Base-by-base conservation (phyloP, 1,139 yeast species). In the Trichomonascaceae sp. region DNA sequence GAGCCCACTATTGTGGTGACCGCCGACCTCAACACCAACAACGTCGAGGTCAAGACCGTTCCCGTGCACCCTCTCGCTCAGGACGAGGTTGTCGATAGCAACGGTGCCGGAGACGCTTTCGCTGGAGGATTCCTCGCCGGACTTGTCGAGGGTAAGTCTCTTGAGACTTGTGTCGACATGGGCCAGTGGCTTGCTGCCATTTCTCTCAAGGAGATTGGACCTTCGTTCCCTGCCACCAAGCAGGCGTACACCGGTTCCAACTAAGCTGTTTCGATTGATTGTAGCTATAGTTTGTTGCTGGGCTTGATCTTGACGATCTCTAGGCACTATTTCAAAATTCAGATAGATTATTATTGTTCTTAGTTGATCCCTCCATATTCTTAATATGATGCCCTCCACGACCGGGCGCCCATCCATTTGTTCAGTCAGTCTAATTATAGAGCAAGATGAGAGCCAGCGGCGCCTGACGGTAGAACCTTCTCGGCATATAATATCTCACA, bases 51-150 rank as follows among this genome's bases (percentile, higher is more conserved):
- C 42, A 59, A 69, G 45, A 64, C 65, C 49, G 74, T 60, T 67
- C 68, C 79, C 34, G 95, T 89, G 37, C 77, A 73, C 48, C 71
- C 76, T 42, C 69, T 89, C 53, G 78, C 72, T 31, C 53, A 71
- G 31, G 62, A 68, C 34, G 67, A 78, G 60, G 71, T 89, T 44
- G 76, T 70, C 38, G 99, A 89, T 65, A 82, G 97, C 56, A 89
- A 89, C 64, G 98, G 98, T 67, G 98, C 98, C 31, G 99, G 98
- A 59, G 99, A 89, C 57, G 97, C 98, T 16, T 89, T 89, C 56
- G 98, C 97, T 40, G 93, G 94, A 54, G 99, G 98, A 38, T 89
- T 89, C 60, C 63, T 87, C 47, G 95, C 95, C 41, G 92, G 87
- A 41, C 64, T 87, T 47, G 93, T 82, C 37, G 65, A 77, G 61